Evolutionary conservation across 257 asterid species (phyloP).

Genomic region (Prunella vulgaris): DNA sequence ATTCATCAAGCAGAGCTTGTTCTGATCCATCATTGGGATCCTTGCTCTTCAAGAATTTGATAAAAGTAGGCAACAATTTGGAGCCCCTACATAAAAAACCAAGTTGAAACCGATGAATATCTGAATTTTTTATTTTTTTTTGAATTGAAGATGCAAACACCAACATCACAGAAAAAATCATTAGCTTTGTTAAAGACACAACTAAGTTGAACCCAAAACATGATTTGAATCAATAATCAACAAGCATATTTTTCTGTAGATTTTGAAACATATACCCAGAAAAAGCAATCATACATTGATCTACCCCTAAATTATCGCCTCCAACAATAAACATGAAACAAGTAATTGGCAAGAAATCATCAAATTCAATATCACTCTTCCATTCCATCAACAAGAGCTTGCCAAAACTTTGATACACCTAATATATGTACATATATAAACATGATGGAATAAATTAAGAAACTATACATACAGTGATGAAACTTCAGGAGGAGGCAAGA

Average conservation of each 20-base stretch:
- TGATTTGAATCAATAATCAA: background rate
- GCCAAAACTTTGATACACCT: background rate
- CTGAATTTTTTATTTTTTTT: background rate
- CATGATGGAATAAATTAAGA: background rate
- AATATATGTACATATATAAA: background rate
- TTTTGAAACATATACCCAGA: background rate
- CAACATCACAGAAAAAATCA: background rate
- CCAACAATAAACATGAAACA: background rate
- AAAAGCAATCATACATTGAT: background rate
- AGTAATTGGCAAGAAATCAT: background rate
- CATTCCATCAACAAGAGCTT: slow-evolving; percentile 12
- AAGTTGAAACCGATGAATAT: background rate
- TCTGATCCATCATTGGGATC: slow-evolving; percentile 70
- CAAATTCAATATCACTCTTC: slow-evolving; percentile 4
- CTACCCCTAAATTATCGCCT: background rate
- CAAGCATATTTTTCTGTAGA: background rate
- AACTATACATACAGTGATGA: slow-evolving; percentile 60
- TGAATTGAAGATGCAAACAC: background rate
- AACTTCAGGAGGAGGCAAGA: slow-evolving; percentile 55
- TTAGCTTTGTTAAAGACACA: background rate
- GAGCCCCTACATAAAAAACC: slow-evolving; percentile 47
- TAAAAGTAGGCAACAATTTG: slow-evolving; percentile 55
- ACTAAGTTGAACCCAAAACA: background rate
- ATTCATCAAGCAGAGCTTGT: slow-evolving; percentile 57
- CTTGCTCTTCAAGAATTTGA: slow-evolving; percentile 73